Evolutionary conservation across 805 yeast species (phyloP).

Genomic region (Saturnispora hagleri): DNA sequence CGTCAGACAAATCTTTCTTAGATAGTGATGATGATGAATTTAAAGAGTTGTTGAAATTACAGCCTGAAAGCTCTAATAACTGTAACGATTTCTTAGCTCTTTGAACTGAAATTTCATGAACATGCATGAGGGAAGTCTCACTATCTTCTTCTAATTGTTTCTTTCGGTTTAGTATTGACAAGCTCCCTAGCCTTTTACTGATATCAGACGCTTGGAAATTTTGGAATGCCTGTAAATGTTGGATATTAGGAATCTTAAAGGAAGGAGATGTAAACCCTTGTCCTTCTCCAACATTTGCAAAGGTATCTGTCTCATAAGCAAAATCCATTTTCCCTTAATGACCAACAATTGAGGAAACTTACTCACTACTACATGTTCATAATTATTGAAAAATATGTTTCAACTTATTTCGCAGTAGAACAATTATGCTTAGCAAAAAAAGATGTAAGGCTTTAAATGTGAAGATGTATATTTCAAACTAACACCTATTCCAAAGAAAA

Average conservation of each 20-base stretch:
- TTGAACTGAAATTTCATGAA: slow-evolving; percentile 4
- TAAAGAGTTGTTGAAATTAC: not conserved
- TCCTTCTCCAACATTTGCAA: slow-evolving; percentile 1
- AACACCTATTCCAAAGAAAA: too few relatives aligned
- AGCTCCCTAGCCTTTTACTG: slow-evolving; percentile 23
- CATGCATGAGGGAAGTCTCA: not conserved
- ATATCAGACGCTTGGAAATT: slow-evolving; percentile 27
- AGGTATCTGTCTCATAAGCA: slow-evolving; percentile 20
- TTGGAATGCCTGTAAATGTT: slow-evolving; percentile 28
- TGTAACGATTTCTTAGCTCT: slow-evolving; percentile 9
- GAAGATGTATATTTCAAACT: too few relatives aligned
- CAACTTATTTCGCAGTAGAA: not conserved
- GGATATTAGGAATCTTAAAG: slow-evolving; percentile 4
- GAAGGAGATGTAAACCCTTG: not conserved
- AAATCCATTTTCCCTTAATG: slow-evolving; percentile 19
- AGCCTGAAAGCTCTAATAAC: slow-evolving; percentile 7
- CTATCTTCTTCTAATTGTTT: not conserved
- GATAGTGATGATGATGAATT: not conserved
- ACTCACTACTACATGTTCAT: not conserved
- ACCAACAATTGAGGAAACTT: not conserved
- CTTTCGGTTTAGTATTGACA: slow-evolving; percentile 9
- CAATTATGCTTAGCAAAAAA: not conserved
- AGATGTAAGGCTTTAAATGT: not conserved
- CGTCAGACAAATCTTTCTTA: not conserved
- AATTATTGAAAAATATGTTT: not conserved